These are phyloP conservation scores for Pseudofabraea citricarpa DNA, from an alignment of 2,329 filamentous ascomycete species.

Conservation along the genomic window DNA sequence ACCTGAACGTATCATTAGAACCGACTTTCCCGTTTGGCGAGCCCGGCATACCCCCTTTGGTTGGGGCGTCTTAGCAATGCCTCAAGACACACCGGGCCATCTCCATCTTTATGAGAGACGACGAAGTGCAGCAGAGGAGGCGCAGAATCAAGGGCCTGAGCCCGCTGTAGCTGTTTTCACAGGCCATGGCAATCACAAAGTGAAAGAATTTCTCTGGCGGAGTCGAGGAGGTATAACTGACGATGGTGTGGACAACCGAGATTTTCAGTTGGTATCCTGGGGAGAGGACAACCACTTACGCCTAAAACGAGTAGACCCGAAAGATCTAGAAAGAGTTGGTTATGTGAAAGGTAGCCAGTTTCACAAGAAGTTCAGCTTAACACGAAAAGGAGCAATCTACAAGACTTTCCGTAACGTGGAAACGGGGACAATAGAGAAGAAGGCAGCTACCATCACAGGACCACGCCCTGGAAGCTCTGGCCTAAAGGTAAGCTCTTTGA, in stretches of 20 bases:
- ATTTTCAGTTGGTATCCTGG: conserved; percentile 93
- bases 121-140: conserved; percentile 36
- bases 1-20: conserved; percentile 73
- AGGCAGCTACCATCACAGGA: conserved; percentile 57
- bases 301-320: conserved; percentile 66
- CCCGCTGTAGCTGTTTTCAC: conserved; percentile 53
- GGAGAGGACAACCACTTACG: conserved; percentile 80
- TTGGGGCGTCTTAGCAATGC: conserved; percentile 81
- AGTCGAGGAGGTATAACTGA: conserved; percentile 62
- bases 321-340: conserved; percentile 63
- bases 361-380: conserved; percentile 63
- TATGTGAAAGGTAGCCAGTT: conserved; percentile 65
- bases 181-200: conserved; percentile 59
- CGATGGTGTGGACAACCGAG: conserved; percentile 72
- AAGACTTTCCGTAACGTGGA: conserved; percentile 77
- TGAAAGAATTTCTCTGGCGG: conserved; percentile 91
- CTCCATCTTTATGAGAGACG: conserved; percentile 78
- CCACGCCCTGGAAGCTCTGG: conserved; percentile 43
- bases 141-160: conserved; percentile 38
- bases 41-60: conserved; percentile 90
- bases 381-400: conserved; percentile 79
- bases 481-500: conserved; percentile 26
- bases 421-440: conserved; percentile 52
- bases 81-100: conserved; percentile 80
- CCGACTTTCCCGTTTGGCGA: conserved; percentile 84